Evolutionary conservation across 1,139 yeast species (phyloP), one percentile per base, ranked within the genome.

Genomic region (Nakaseomyces bracarensis): DNA sequence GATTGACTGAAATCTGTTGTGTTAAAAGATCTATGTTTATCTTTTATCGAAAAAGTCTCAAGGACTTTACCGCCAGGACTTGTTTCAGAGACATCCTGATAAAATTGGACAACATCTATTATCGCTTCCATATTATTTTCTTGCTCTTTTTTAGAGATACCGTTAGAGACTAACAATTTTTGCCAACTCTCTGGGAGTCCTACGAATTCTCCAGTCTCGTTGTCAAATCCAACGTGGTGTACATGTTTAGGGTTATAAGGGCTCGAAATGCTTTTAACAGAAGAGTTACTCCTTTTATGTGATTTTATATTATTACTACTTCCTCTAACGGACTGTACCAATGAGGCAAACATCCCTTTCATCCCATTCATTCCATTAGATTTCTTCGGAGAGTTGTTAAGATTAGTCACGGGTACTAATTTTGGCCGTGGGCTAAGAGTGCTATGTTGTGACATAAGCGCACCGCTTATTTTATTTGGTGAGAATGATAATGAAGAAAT

Each of bases 131-230:
- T 96, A 58, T 91, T 87, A 52, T 82, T 82, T 53, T 82, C 80
- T 57, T 87, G 96, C 53, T 91, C 97, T 36, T 74, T 75, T 52
- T 76, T 77, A 4, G 95, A 75, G 41, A 91, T 85, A 35, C 97
- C 97, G 59, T 87, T 81, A 15, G 89, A 93, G 15, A 80, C 74
- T 47, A 91, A 70, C 39, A 87, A 68, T 46, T 75, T 72, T 54
- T 85, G 91, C 98, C 98, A 91, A 60, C 85, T 96, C 38, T 76
- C 77, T 1, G 97, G 98, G 42, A 91, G 70, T 1, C 96, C 97
- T 1, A 91, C 82, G 56, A 82, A 89, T 44, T 84, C 80, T 7
- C 96, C 95, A 25, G 91, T 81, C 52, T 78, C 81, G 22, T 72
- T 65, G 61, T 89, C 91, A 46, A 83, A 81, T 16, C 95, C 96